Conservation (phyloP, 768 basidiomycete genomes). For the Sporobolomyces pararoseus region DNA sequence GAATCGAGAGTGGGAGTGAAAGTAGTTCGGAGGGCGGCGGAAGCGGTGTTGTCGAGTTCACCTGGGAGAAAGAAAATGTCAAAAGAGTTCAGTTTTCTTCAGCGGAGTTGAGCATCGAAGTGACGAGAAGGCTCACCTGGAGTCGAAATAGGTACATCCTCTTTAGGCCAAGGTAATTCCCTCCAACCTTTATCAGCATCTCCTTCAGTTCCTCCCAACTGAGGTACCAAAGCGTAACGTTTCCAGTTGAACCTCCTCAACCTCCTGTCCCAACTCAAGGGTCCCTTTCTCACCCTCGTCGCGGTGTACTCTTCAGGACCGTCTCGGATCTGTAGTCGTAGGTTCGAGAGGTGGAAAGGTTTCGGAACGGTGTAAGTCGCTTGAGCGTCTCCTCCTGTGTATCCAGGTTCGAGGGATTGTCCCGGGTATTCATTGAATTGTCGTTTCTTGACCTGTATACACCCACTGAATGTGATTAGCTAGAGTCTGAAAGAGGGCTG, state of each 20-base stretch:
- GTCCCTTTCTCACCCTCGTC: slow-evolving; percentile 26
- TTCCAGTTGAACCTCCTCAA: slow-evolving; percentile 35
- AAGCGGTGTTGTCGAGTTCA: slow-evolving; percentile 12
- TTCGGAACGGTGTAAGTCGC: slow-evolving; percentile 17
- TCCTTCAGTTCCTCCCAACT: slow-evolving; percentile 10
- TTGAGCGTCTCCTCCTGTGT: background rate
- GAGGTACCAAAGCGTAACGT: slow-evolving; percentile 35
- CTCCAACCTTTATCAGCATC: slow-evolving; percentile 31
- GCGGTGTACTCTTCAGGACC: slow-evolving; percentile 36
- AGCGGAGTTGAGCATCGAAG: too few relatives aligned
- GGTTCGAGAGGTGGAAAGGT: slow-evolving; percentile 41
- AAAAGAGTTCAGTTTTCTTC: too few relatives aligned
- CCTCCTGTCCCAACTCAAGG: slow-evolving; percentile 34
- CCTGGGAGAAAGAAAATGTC: slow-evolving; percentile 1
- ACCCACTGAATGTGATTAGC: background rate
- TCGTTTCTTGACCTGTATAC: slow-evolving; percentile 36
- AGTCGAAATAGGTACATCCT: slow-evolving; percentile 5
- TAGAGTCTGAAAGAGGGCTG: background rate
- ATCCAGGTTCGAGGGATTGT: slow-evolving; percentile 25
- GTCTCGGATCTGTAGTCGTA: slow-evolving; percentile 37
- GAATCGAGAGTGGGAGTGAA: slow-evolving; percentile 26
- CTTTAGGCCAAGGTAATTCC: slow-evolving; percentile 35
- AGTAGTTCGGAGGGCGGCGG: slow-evolving; percentile 8
- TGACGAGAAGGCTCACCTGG: too few relatives aligned
- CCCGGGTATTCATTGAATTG: slow-evolving; percentile 36